Base-by-base conservation (phyloP, 129 eudicot genomes). In the Pseudognaphalium luteoalbum region DNA sequence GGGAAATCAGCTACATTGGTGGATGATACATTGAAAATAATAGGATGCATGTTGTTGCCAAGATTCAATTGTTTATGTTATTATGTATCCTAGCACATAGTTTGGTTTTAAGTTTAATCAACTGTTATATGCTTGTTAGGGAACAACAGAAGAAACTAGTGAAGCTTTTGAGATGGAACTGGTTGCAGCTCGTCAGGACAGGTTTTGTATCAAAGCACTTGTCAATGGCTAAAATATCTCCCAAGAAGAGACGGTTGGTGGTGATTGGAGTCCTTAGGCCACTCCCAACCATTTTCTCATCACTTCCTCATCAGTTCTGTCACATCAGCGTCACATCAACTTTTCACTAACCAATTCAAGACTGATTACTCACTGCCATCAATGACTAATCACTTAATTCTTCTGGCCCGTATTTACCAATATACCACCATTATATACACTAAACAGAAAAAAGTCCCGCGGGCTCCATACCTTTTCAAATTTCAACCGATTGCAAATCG, bases 61-160 rank as follows among this genome's bases (percentile, higher is more conserved):
- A 11, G n/a, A 25, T 47, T 60, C 25, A 70, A 25, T 63, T n/a
- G 1, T 37, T 16, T 42, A 32, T 32, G 64, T 56, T 37, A 42
- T 39, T 51, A 39, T 17, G 42, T 34, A 10, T 70, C 58, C 33
- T 20, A 20, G 66, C n/a, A 28, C 34, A 33, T 25, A 56, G 28
- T 62, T 22, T 72, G 35, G 66, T 68, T 80, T 72, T 56, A 68
- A 67, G 51, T 58, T 83, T 82, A 47, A 73, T 65, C 57, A 83
- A 82, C 56, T 60, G 30, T 75, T 52, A 47, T 81, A 61, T 85
- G 77, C 80, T 65, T 88, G 83, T 69, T 83, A 93, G 98, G 91
- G 98, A 93, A 85, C 97, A 93, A 75, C 88, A 82, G 83, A 93
- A 93, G 93, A 90, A 85, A 84, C 75, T 90, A n/a, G n/a, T n/a